Evolutionary conservation across 352 stramenopile genomes (phyloP).

Genomic region (Globisporangium carolinianum): DNA sequence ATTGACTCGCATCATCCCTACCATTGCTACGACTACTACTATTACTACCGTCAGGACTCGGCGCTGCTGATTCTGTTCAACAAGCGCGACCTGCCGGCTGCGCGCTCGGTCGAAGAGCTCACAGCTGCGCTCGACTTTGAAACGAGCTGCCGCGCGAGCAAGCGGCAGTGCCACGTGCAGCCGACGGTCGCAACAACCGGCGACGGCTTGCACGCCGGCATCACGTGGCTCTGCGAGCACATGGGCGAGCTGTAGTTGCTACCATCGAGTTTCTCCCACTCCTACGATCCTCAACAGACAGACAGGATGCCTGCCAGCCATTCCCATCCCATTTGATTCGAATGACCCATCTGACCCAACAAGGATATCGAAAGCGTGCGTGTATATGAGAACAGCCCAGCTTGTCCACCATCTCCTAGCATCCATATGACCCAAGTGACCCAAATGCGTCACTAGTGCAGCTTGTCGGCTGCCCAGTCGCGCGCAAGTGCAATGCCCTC

Average conservation of each 20-base stretch:
- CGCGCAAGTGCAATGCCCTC: constrained; percentile 90
- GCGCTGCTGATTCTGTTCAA: constrained; percentile 71
- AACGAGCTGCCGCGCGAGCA: constrained; percentile 32
- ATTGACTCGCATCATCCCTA: background rate
- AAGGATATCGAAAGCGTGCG: too few relatives aligned
- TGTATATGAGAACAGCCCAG: too few relatives aligned
- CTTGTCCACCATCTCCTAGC: too few relatives aligned
- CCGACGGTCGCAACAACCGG: constrained; percentile 71
- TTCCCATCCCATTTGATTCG: too few relatives aligned
- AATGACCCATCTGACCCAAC: too few relatives aligned
- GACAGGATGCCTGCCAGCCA: too few relatives aligned
- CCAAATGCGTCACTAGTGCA: constrained; percentile 3
- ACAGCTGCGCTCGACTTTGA: constrained; percentile 42
- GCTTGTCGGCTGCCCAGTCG: constrained; percentile 49
- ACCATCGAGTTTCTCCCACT: background rate
- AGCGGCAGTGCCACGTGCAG: constrained; percentile 54
- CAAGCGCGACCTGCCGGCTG: constrained; percentile 61
- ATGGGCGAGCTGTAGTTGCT: constrained; percentile 46
- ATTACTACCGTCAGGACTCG: constrained; percentile 19
- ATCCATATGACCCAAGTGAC: background rate
- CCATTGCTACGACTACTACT: background rate
- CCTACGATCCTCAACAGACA: background rate
- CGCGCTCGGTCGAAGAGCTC: constrained; percentile 45
- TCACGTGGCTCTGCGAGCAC: constrained; percentile 74
- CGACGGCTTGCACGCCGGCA: constrained; percentile 61